These are phyloP conservation scores for Hydrangea macrophylla DNA, from an alignment of 148 eudicot species.

Conservation along the genomic window DNA sequence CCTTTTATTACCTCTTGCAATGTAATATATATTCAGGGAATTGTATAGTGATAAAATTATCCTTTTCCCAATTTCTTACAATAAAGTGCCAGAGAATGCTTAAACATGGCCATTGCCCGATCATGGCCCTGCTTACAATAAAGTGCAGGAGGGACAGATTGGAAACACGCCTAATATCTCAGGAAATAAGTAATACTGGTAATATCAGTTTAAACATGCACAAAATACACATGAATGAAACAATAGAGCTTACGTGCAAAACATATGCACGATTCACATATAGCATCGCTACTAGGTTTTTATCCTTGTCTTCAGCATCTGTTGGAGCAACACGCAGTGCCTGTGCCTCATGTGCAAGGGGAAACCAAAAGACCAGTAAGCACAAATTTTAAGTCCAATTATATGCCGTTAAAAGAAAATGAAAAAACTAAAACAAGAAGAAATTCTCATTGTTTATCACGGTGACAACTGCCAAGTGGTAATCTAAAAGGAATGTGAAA, in stretches of 20 bases:
- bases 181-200: background rate
- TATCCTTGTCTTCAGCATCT: constrained; percentile 52
- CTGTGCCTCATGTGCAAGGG: constrained; percentile 29
- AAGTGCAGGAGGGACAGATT: background rate
- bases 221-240: background rate
- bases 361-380: background rate
- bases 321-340: constrained; percentile 84
- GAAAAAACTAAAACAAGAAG: background rate
- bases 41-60: no score
- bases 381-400: background rate
- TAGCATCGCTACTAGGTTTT: constrained; percentile 60
- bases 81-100: no score
- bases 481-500: no score
- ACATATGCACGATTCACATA: constrained; percentile 83
- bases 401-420: background rate
- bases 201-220: background rate
- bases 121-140: no score
- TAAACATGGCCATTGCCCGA: no score
- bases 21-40: no score
- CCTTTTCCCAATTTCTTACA: no score
- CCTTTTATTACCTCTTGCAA: no score
- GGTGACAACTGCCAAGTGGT: background rate
- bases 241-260: constrained; percentile 52
- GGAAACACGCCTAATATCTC: background rate
- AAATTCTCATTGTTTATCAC: background rate